Evolutionary conservation across 2,329 filamentous ascomycete genomes (phyloP), one percentile per base, ranked within the genome.

Genomic region (Xylaria sp.): DNA sequence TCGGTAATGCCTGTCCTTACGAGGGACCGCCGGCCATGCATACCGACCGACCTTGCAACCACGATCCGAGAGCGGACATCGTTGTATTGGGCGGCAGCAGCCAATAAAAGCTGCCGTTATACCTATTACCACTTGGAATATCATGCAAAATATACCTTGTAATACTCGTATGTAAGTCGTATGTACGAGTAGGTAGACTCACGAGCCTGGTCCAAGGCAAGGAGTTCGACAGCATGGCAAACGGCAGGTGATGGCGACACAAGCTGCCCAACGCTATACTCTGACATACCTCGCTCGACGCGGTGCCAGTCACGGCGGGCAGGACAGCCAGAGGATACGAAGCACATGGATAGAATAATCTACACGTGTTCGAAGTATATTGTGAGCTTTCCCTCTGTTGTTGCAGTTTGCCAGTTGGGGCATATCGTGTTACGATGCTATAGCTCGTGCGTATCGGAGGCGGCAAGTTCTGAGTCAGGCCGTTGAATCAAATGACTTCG

Each of bases 41-140:
- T 55, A 51, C 11, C 35, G 49, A 48, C 42, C 42, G 49, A 48
- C 42, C 42, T 16, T 54, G 58, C 60, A 58, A 60, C 60, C 58
- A 55, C 60, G 50, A 60, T 62, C 60, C 58, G 58, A 62, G 50
- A 60, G 55, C 55, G 60, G 58, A 54, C 44, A 37, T 50, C 50
- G 57, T 60, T 13, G 42, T 4, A 53, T 53, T 51, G 50, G 16
- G 50, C 54, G n/a, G 46, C 30, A 50, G 46, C 30, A 50, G 39
- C 60, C 60, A 62, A 62, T 60, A 18, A 13, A 42, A 42, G 37
- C 8, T 42, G 37, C 37, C 8, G 8, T 42, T 30, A 30, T 30
- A 30, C 23, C 37, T 42, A 9, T 42, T 42, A 13, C 11, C 7
- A 10, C 9, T 42, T 8, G 11, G 8, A 42, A 13, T 7, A 42